Percentiles rank a stretch among this genome's conserved stretches.
Conservation (phyloP, 1,139 yeast genomes). For the Magnusiomyces magnusii region DNA sequence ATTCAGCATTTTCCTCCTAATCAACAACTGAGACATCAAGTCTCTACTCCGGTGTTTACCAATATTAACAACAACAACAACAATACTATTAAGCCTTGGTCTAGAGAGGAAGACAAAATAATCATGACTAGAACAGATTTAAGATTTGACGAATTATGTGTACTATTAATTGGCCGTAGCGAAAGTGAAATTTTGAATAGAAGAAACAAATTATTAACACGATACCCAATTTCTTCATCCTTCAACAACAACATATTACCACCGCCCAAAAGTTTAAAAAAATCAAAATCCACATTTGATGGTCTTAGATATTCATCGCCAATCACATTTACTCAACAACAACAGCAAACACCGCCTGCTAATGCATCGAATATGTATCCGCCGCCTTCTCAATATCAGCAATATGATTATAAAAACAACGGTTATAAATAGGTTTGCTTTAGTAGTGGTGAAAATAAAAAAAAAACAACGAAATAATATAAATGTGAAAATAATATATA, state of each 20-base stretch:
- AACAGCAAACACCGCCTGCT: too few species aligned
- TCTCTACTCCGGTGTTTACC: not conserved
- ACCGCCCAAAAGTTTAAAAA: not conserved
- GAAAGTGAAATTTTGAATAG: constrained; percentile 16
- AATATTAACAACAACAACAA: not conserved
- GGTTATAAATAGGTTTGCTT: too few species aligned
- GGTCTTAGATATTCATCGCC: constrained; percentile 14
- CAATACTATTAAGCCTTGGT: constrained; percentile 24
- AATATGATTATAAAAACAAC: not conserved
- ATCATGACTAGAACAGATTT: constrained; percentile 54
- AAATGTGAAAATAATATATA: too few species aligned
- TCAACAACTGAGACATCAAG: not conserved
- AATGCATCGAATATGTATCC: not conserved
- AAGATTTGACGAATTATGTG: constrained; percentile 65
- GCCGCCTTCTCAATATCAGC: not conserved
- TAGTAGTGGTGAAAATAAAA: too few species aligned
- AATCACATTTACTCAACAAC: not conserved
- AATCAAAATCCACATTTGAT: constrained; percentile 11
- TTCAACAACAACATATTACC: constrained; percentile 6
- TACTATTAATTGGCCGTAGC: constrained; percentile 55
- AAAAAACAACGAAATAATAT: too few species aligned
- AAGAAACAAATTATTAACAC: constrained; percentile 7
- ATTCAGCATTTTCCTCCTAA: constrained; percentile 3
- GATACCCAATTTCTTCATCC: not conserved
- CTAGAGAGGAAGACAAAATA: constrained; percentile 69